Conservation (phyloP, 345 rosid species). For the Angophora floribunda region DNA sequence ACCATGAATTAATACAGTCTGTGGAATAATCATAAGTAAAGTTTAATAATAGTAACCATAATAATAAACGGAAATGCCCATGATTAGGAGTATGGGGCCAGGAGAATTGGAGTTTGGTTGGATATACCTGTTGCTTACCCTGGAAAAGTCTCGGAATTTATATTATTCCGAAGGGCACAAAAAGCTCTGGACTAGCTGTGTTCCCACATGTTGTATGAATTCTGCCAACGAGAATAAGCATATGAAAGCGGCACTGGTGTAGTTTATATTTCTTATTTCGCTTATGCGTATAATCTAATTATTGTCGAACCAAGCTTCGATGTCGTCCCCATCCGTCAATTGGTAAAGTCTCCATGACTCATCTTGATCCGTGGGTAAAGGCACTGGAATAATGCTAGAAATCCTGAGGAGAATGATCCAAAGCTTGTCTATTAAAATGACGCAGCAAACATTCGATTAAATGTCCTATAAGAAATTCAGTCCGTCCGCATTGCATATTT, state of each 20-base stretch:
- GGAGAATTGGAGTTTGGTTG: not conserved
- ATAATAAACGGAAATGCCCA: not conserved
- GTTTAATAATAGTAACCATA: not conserved
- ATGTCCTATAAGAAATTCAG: not conserved
- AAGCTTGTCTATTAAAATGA: not conserved
- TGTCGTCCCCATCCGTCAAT: not conserved
- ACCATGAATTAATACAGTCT: not conserved
- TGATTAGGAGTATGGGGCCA: not conserved
- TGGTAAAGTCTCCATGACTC: not conserved
- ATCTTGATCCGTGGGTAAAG: not conserved
- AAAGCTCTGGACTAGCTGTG: not conserved
- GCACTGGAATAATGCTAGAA: not conserved
- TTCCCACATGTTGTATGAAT: not conserved
- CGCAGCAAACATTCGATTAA: not conserved
- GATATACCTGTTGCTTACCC: not conserved
- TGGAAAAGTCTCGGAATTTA: not conserved
- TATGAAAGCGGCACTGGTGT: not conserved
- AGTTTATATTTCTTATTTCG: not conserved
- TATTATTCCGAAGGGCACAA: not conserved
- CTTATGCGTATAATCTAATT: not conserved
- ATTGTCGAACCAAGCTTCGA: not conserved
- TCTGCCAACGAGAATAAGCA: not conserved
- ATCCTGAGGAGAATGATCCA: not conserved
- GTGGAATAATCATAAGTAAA: not conserved
- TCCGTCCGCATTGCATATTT: no score